phyloP scores from a whole-genome alignment of 78 protist genomes.

The Dictyostelium purpureum region DNA sequence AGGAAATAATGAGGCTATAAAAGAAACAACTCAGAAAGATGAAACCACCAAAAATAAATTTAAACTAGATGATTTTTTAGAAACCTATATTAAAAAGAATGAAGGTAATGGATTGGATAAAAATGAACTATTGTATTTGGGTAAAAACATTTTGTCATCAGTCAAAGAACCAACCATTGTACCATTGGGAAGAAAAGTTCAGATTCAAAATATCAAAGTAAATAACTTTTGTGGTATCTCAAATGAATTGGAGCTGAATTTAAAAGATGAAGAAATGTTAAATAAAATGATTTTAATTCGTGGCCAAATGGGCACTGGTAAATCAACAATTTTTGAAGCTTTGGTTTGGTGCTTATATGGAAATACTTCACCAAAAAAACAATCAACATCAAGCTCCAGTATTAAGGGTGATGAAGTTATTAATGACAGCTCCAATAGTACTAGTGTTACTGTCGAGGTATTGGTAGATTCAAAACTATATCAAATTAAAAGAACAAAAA shows the following conservation, averaged over 20 bases:
- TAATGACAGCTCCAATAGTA: constrained; percentile 14
- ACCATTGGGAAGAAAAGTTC: constrained; percentile 66
- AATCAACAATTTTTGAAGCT: constrained; percentile 53
- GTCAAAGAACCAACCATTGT: constrained; percentile 26
- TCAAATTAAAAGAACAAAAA: constrained; percentile 25
- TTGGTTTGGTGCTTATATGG: constrained; percentile 69
- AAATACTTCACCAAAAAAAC: constrained; percentile 43
- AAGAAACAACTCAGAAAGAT: background rate
- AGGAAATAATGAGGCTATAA: background rate
- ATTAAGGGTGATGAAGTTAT: constrained; percentile 70
- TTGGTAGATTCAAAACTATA: constrained; percentile 3
- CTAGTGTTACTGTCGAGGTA: background rate
- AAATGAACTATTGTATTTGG: background rate
- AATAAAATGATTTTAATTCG: constrained; percentile 42
- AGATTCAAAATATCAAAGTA: background rate
- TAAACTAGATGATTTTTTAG: constrained; percentile 51
- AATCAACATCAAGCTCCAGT: constrained; percentile 4
- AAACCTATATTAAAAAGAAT: background rate
- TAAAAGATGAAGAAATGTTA: background rate
- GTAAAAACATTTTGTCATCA: background rate
- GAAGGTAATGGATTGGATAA: background rate
- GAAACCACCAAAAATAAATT: background rate
- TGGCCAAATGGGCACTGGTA: constrained; percentile 61
- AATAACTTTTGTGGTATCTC: constrained; percentile 16
- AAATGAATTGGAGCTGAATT: constrained; percentile 4